phyloP scores from a whole-genome alignment of 2,329 filamentous ascomycete species.

The Madurella fahalii region DNA sequence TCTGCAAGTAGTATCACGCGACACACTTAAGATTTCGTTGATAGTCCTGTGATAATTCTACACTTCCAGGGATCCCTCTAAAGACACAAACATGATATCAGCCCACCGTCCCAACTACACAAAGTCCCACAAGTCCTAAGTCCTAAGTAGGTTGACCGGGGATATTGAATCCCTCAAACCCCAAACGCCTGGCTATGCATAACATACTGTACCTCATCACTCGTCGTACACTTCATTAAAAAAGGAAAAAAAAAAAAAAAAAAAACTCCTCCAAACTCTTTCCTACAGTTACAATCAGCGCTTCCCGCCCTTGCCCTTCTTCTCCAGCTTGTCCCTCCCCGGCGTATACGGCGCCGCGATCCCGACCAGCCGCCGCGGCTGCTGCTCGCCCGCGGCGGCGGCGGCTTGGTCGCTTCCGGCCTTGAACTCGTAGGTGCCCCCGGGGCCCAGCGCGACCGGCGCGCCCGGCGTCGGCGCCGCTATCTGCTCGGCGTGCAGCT shows the following conservation, averaged over 20 bases:
- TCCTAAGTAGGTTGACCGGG: too few relatives aligned
- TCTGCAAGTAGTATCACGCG: background rate
- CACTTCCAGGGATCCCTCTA: too few relatives aligned
- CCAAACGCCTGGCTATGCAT: slow-evolving; percentile 18
- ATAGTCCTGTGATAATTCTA: too few relatives aligned
- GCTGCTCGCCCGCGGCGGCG: slow-evolving; percentile 24
- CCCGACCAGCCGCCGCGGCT: slow-evolving; percentile 45
- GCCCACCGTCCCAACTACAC: too few relatives aligned
- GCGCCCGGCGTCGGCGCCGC: slow-evolving; percentile 56
- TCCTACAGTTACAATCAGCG: slow-evolving; percentile 19
- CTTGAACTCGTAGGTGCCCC: slow-evolving; percentile 49
- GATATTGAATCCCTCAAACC: background rate
- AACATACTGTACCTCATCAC: background rate
- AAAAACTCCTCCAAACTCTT: background rate
- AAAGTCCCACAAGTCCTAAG: too few relatives aligned
- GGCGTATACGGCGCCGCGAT: slow-evolving; percentile 56
- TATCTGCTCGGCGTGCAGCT: slow-evolving; percentile 76
- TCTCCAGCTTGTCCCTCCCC: slow-evolving; percentile 45
- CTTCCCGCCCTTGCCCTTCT: slow-evolving; percentile 32
- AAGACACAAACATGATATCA: too few relatives aligned
- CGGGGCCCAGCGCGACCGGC: slow-evolving; percentile 39
- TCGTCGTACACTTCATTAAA: slow-evolving; percentile 1
- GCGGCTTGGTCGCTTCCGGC: slow-evolving; percentile 28
- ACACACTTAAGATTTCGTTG: too few relatives aligned
- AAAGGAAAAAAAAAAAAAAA: too few relatives aligned